phyloP scores from a whole-genome alignment of 169 alveolate genomes.

The Amoebophrya sp. region DNA sequence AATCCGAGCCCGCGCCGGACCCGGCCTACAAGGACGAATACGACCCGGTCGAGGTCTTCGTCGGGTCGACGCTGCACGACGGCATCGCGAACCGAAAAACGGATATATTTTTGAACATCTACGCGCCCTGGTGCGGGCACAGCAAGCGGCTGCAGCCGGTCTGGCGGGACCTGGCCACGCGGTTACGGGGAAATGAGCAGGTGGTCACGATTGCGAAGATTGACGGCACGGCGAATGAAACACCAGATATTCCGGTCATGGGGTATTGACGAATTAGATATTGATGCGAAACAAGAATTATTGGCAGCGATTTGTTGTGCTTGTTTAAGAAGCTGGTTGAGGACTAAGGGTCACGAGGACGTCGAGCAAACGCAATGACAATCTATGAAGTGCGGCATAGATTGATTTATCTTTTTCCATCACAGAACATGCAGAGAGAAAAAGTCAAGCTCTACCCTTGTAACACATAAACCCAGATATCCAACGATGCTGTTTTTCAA shows the following conservation, averaged over 20 bases:
- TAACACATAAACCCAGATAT: no score
- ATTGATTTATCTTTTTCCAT: no score
- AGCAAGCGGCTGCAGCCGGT: neutral
- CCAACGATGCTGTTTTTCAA: neutral
- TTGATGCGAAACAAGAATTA: no score
- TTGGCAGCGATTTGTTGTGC: no score
- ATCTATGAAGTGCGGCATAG: no score
- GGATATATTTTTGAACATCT: neutral
- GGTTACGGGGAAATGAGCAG: neutral
- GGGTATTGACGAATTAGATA: neutral
- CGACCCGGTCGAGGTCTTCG: neutral
- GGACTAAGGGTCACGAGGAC: no score
- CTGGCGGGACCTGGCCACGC: neutral
- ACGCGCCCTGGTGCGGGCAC: constrained; percentile 21
- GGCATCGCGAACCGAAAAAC: neutral
- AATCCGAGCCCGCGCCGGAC: constrained; percentile 20
- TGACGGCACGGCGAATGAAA: constrained; percentile 8
- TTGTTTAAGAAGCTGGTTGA: no score
- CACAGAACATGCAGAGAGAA: no score
- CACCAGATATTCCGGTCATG: neutral
- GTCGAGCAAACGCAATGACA: no score
- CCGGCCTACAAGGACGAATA: neutral
- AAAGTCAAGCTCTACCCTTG: no score
- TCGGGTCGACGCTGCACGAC: neutral
- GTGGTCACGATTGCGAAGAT: neutral